Evolutionary conservation across 1,139 yeast species (phyloP), one percentile per base, ranked within the genome.

Genomic region (Blastobotrys illinoisensis): DNA sequence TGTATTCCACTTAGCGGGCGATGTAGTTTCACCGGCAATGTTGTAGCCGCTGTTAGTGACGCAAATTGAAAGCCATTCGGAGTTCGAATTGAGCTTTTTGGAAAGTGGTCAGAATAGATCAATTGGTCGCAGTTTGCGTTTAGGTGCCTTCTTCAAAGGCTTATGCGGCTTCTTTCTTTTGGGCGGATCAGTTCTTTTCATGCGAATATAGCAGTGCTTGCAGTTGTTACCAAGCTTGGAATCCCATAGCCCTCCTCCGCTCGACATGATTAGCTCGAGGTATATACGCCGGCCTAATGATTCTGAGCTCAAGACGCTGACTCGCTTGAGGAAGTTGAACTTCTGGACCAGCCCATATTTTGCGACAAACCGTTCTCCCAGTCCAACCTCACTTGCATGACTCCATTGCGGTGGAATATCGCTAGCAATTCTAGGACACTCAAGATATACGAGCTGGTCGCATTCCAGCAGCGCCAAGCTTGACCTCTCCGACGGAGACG

Each of bases 401-500:
- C 9, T 36, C 54, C 55, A 52, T 13, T 43, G 36, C 16, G 26
- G 45, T 26, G 49, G 49, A 1, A 40, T n/a, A 9, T 44, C 26
- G 1, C n/a, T 16, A 14, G 19, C 26, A 3, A 19, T 11, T 40
- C 50, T 5, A 5, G 52, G 52, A 9, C 53, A 53, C 20, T 54
- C 57, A 24, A 54, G 47, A 18, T 54, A 54, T 3, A 46, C 23
- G 19, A 54, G 26, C 24, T 52, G 48, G 11, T 49, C 47, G 13
- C 46, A 26, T 9, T 40, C 44, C 9, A 52, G 49, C 1, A 52
- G 43, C 7, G 26, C 11, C 16, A 6, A 9, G 20, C 40, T 46
- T 20, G 32, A 49, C 36, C 13, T 20, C 23, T 43, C 50, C 24
- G 5, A 20, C 24, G 46, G 46, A 32, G 46, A 44, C 14, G 24